These are phyloP conservation scores for Phaffomyces thermotolerans DNA, from an alignment of 805 yeast species.

Conservation along the genomic window DNA sequence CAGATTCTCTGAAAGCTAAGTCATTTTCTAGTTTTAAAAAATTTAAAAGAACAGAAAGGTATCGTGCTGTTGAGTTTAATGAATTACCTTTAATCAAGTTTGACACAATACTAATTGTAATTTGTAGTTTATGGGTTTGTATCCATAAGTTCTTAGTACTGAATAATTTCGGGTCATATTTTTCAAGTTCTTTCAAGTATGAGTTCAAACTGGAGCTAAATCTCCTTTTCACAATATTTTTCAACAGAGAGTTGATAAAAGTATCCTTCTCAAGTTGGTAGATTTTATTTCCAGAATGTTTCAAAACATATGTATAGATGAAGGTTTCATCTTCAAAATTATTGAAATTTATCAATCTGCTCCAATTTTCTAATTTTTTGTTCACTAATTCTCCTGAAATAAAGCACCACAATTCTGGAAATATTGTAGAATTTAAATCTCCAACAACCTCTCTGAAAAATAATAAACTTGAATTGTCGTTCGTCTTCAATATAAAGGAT, in stretches of 20 bases:
- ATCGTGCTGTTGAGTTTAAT: conserved; percentile 6
- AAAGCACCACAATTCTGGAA: conserved; percentile 20
- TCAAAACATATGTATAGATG: conserved; percentile 15
- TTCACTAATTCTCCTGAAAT: conserved; percentile 13
- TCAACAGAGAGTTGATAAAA: conserved; percentile 12
- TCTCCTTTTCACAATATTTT: conserved; percentile 10
- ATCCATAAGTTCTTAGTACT: conserved; percentile 10
- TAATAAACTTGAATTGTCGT: conserved; percentile 1
- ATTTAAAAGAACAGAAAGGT: conserved; percentile 12
- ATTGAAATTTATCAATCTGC: conserved; percentile 16
- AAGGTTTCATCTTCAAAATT: conserved; percentile 19
- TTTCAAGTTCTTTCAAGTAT: conserved; percentile 15
- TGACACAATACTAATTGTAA: conserved; percentile 12
- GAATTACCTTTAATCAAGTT: conserved; percentile 12
- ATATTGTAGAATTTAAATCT: conserved; percentile 12
- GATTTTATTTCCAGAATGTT: conserved; percentile 10
- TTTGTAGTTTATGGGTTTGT: conserved; percentile 16
- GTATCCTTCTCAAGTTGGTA: conserved; percentile 15
- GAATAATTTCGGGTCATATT: conserved; percentile 12
- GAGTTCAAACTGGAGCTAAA: conserved; percentile 11
- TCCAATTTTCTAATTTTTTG: conserved; percentile 18
- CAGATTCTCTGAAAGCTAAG: not conserved
- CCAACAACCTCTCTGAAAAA: conserved; percentile 11
- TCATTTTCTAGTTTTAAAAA: conserved; percentile 12
- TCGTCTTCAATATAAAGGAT: not conserved